phyloP scores from a whole-genome alignment of 768 basidiomycete species.

The Coprinellus micaceus region DNA sequence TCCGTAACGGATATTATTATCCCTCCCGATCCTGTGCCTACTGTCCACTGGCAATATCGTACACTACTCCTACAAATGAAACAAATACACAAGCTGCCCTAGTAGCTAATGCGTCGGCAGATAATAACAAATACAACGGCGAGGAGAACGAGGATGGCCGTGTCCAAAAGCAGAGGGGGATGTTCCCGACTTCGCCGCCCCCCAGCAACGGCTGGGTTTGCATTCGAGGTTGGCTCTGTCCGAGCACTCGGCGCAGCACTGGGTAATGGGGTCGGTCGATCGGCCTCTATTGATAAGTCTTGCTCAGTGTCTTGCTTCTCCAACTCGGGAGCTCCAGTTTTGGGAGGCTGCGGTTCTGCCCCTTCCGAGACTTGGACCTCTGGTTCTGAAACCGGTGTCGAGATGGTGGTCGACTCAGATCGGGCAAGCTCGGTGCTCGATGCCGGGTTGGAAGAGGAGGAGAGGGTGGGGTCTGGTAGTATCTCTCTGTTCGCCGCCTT shows the following conservation, averaged over 20 bases:
- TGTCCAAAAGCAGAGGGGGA: conserved; percentile 68
- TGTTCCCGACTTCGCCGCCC: conserved; percentile 7
- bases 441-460: conserved; percentile 11
- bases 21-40: neutral
- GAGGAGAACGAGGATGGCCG: conserved; percentile 68
- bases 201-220: neutral
- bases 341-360: neutral
- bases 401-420: neutral
- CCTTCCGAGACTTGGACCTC: neutral
- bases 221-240: neutral
- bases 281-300: neutral
- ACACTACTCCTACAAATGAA: neutral
- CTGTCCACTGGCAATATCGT: neutral
- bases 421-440: neutral
- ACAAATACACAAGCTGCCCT: conserved; percentile 5
- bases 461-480: conserved; percentile 58
- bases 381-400: conserved; percentile 1
- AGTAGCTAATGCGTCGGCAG: conserved; percentile 51
- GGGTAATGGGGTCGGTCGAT: neutral
- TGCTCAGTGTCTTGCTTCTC: neutral
- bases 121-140: conserved; percentile 66
- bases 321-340: neutral
- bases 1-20: neutral
- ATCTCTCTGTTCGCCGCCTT: conserved; percentile 60
- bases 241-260: neutral